Conservation (phyloP, 1,139 yeast genomes). For the Hyphopichia khmerensis region DNA sequence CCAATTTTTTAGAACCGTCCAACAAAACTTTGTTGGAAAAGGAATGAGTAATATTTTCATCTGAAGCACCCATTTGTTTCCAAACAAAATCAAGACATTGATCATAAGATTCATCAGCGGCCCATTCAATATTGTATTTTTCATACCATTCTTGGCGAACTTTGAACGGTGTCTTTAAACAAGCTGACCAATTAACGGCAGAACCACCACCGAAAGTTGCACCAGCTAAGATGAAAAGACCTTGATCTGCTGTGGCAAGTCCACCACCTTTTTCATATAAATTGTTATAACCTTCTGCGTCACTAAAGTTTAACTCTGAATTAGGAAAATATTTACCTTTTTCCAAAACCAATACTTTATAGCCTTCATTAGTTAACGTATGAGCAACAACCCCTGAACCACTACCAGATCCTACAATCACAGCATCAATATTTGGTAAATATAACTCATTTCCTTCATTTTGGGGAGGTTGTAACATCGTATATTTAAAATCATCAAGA, state of each 20-base stretch:
- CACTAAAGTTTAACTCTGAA: slow-evolving; percentile 37
- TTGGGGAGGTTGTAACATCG: slow-evolving; percentile 33
- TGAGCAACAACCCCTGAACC: slow-evolving; percentile 62
- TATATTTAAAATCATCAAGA: slow-evolving; percentile 27
- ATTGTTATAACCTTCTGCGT: slow-evolving; percentile 30
- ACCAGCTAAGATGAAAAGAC: slow-evolving; percentile 48
- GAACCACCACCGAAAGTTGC: slow-evolving; percentile 62
- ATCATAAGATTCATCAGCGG: slow-evolving; percentile 44
- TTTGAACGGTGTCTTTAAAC: slow-evolving; percentile 51
- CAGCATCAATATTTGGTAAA: slow-evolving; percentile 41
- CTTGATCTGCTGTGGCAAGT: slow-evolving; percentile 33
- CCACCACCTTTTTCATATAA: slow-evolving; percentile 46
- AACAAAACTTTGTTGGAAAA: slow-evolving; percentile 45
- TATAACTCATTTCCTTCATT: slow-evolving; percentile 30
- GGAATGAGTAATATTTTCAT: slow-evolving; percentile 45
- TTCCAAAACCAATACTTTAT: slow-evolving; percentile 48
- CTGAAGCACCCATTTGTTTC: slow-evolving; percentile 51
- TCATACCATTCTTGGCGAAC: slow-evolving; percentile 59
- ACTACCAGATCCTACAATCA: slow-evolving; percentile 57
- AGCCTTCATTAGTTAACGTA: slow-evolving; percentile 46
- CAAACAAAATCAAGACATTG: slow-evolving; percentile 49
- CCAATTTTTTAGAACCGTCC: slow-evolving; percentile 49
- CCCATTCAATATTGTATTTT: slow-evolving; percentile 50
- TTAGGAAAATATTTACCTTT: slow-evolving; percentile 49
- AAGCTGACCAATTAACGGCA: slow-evolving; percentile 64